These are phyloP conservation scores for Dendrobium officinale DNA, from an alignment of 106 monocot genomes.

Conservation along the genomic window DNA sequence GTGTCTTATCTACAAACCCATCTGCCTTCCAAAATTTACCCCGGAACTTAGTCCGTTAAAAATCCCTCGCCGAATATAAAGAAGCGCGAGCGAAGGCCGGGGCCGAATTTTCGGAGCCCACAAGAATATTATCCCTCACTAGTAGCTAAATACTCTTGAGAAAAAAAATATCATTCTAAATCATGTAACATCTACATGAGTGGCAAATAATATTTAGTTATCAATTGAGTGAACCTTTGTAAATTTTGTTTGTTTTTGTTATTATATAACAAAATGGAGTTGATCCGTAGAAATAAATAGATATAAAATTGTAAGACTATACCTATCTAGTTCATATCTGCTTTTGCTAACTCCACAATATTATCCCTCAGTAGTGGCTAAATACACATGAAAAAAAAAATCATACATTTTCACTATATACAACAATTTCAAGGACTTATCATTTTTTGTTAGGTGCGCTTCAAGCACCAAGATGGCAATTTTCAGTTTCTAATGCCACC, in stretches of 20 bases:
- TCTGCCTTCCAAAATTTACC: no score
- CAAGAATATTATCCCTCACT: neutral
- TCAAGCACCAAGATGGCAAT: slow-evolving; percentile 46
- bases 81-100: no score
- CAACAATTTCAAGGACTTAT: neutral
- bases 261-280: neutral
- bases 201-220: no score
- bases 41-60: no score
- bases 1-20: no score
- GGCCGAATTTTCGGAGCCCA: no score
- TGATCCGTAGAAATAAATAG: neutral
- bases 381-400: no score
- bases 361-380: neutral
- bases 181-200: no score
- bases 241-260: neutral
- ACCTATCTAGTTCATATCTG: neutral
- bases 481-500: slow-evolving; percentile 72
- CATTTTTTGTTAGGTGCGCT: slow-evolving; percentile 53
- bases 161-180: no score
- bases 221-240: no score
- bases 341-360: neutral
- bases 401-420: neutral
- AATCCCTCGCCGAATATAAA: no score
- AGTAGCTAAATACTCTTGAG: no score
- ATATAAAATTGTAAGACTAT: neutral